phyloP scores from a whole-genome alignment of 2,329 filamentous ascomycete genomes.

The Neurospora sp. region DNA sequence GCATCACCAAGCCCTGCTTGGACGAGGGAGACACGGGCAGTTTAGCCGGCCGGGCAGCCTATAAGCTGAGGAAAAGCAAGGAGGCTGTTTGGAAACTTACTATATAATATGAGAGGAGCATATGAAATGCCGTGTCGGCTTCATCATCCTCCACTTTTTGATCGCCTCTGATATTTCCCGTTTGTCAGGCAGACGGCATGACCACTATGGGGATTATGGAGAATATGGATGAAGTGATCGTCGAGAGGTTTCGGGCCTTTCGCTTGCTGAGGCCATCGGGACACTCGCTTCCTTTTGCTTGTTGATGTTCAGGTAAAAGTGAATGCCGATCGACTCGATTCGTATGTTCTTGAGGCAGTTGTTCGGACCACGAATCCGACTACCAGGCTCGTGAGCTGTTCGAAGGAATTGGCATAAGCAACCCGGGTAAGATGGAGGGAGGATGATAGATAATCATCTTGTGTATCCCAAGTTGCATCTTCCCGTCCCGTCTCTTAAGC shows the following conservation, averaged over 20 bases:
- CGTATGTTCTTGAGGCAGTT: background rate
- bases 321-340: background rate
- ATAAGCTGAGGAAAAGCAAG: background rate
- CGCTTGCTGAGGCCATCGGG: background rate
- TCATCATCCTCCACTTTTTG: background rate
- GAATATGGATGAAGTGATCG: background rate
- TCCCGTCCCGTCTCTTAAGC: background rate
- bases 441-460: background rate
- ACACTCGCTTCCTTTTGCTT: background rate
- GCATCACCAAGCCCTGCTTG: background rate
- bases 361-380: background rate
- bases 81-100: background rate
- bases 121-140: background rate
- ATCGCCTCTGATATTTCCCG: background rate
- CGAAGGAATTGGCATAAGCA: background rate
- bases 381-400: background rate
- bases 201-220: background rate
- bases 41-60: background rate
- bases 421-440: background rate
- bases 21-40: background rate
- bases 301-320: background rate
- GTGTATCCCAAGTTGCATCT: background rate
- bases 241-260: background rate
- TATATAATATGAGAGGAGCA: background rate
- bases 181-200: background rate